Evolutionary conservation across 176 grass and related monocot species (phyloP).

Genomic region (Eleusine indica): DNA sequence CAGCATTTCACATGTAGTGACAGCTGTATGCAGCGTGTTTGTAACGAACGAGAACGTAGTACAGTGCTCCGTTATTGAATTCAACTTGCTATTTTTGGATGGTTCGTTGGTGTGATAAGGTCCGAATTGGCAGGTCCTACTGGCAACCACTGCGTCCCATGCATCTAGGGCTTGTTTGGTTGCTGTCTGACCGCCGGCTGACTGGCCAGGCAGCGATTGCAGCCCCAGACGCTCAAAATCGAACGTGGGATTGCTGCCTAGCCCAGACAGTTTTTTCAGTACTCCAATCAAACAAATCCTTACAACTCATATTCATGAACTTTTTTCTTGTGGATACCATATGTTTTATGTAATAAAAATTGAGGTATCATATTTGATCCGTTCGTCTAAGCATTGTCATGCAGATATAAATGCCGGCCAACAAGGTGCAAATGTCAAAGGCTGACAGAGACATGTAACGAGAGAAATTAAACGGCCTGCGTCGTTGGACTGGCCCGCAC

Average conservation of each 20-base stretch:
- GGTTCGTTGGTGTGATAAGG: not conserved
- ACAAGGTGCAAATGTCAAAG: not conserved
- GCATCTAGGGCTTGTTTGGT: not conserved
- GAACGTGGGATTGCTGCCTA: no score
- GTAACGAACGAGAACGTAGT: no score
- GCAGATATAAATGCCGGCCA: not conserved
- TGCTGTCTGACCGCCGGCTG: no score
- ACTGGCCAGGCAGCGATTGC: no score
- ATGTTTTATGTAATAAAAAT: no score
- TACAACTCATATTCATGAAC: not conserved
- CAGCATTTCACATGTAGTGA: no score
- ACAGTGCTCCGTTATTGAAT: no score
- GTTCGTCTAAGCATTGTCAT: not conserved
- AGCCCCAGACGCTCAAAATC: no score
- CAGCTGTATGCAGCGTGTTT: no score
- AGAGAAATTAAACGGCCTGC: not conserved
- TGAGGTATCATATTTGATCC: constrained; percentile 1
- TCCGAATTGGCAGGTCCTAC: not conserved
- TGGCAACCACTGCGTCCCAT: not conserved
- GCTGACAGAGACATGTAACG: constrained; percentile 16
- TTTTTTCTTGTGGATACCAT: no score
- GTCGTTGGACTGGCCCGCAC: not conserved
- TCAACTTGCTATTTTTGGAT: not conserved
- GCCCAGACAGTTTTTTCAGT: no score
- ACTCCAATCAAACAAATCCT: no score